Percentiles rank a stretch among this genome's conserved stretches.
Evolutionary conservation across 2,329 filamentous ascomycete species (phyloP).

Genomic region (Claviceps capensis): DNA sequence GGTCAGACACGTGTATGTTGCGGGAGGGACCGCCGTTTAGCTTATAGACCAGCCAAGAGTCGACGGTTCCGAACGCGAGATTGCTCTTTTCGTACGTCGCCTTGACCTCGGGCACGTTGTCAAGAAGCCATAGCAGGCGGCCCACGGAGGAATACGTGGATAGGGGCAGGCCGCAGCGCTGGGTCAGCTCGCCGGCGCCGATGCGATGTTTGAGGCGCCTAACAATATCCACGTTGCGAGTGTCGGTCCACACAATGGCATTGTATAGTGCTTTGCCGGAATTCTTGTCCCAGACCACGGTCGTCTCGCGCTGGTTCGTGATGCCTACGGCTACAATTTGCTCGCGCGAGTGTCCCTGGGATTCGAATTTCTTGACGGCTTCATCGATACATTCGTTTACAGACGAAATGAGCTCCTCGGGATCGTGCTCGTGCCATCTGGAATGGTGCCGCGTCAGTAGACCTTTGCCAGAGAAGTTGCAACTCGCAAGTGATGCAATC

Average conservation of each 20-base stretch:
- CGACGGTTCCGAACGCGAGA: slow-evolving; percentile 67
- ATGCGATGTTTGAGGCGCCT: slow-evolving; percentile 55
- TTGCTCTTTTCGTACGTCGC: slow-evolving; percentile 58
- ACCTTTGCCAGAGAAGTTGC: not conserved
- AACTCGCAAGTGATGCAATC: not conserved
- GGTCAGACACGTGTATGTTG: slow-evolving; percentile 61
- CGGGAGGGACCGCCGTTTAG: slow-evolving; percentile 56
- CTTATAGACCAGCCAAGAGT: slow-evolving; percentile 70
- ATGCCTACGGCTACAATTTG: slow-evolving; percentile 67
- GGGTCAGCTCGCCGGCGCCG: slow-evolving; percentile 52
- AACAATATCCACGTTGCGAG: slow-evolving; percentile 58
- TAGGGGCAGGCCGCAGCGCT: slow-evolving; percentile 61
- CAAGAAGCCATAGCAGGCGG: slow-evolving; percentile 65
- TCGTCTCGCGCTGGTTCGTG: slow-evolving; percentile 75
- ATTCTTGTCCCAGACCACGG: slow-evolving; percentile 63
- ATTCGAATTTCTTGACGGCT: slow-evolving; percentile 54
- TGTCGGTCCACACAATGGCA: slow-evolving; percentile 77
- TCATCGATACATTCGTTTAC: slow-evolving; percentile 65
- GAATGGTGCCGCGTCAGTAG: slow-evolving; percentile 4
- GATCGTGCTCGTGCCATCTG: slow-evolving; percentile 80
- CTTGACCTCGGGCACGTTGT: slow-evolving; percentile 52
- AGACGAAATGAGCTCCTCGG: slow-evolving; percentile 56
- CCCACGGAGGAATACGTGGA: slow-evolving; percentile 73
- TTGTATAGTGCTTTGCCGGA: slow-evolving; percentile 68
- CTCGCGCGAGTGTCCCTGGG: slow-evolving; percentile 48